Evolutionary conservation across 768 basidiomycete species (phyloP).

Genomic region (Termitomyces sp.): DNA sequence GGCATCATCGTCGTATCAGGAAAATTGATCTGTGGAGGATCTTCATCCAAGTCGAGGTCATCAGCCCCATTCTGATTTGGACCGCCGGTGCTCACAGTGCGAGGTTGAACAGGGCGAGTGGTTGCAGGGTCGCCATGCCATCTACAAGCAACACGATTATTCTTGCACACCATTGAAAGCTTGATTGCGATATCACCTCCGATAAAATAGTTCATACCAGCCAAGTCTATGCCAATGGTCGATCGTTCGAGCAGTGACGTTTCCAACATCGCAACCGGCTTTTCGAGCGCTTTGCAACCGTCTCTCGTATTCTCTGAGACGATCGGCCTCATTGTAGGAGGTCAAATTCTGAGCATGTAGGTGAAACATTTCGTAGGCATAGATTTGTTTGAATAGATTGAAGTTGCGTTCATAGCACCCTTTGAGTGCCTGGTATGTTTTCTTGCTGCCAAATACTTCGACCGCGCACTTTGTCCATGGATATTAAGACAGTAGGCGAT

Average conservation of each 20-base stretch:
- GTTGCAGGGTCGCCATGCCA: conserved; percentile 66
- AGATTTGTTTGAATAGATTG: conserved; percentile 79
- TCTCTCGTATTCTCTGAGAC: conserved; percentile 68
- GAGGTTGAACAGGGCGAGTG: conserved; percentile 38
- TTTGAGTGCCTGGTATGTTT: conserved; percentile 80
- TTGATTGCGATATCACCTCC: conserved; percentile 37
- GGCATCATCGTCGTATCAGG: conserved; percentile 26
- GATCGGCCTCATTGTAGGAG: conserved; percentile 51
- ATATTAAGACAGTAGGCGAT: not conserved
- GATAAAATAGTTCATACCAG: conserved; percentile 73
- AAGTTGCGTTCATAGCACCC: conserved; percentile 85
- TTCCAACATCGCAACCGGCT: conserved; percentile 64
- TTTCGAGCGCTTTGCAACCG: conserved; percentile 61
- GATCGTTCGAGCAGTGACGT: conserved; percentile 64
- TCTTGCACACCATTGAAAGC: not conserved
- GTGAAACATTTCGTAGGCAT: conserved; percentile 58
- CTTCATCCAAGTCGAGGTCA: conserved; percentile 49
- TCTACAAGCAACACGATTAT: conserved; percentile 24
- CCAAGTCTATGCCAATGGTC: conserved; percentile 77
- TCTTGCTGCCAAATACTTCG: conserved; percentile 69
- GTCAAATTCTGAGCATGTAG: conserved; percentile 27
- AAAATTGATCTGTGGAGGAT: conserved; percentile 37
- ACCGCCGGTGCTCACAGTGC: conserved; percentile 24
- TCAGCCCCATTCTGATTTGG: conserved; percentile 28
- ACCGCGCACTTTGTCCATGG: conserved; percentile 48